These are phyloP conservation scores for Globisporangium sylvaticum DNA, from an alignment of 352 stramenopile species.

Conservation along the genomic window DNA sequence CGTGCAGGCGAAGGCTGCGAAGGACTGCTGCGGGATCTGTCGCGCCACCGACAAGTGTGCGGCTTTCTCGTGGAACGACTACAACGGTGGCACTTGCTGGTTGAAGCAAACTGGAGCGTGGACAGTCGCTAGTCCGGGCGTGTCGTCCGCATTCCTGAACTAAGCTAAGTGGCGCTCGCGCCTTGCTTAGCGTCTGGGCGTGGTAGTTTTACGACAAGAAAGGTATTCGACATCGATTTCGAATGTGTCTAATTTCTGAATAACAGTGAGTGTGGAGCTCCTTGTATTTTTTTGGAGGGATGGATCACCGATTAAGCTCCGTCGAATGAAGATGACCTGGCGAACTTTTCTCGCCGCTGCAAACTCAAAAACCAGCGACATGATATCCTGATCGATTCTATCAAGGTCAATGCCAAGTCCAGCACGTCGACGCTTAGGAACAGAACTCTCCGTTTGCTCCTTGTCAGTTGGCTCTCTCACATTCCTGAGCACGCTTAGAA, in stretches of 20 bases:
- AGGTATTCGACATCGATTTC: too few relatives aligned
- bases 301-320: too few relatives aligned
- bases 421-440: background rate
- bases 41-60: constrained; percentile 1
- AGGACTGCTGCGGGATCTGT: constrained; percentile 11
- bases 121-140: background rate
- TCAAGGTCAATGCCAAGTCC: background rate
- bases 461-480: background rate
- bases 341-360: background rate
- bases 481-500: background rate
- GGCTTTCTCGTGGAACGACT: constrained; percentile 10
- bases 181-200: background rate
- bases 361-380: background rate
- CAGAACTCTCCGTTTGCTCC: background rate
- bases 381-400: background rate
- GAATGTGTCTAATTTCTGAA: too few relatives aligned
- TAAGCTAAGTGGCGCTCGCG: background rate
- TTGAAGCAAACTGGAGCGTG: background rate
- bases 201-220: too few relatives aligned
- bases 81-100: constrained; percentile 12
- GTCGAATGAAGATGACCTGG: too few relatives aligned
- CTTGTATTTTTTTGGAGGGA: too few relatives aligned
- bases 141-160: background rate
- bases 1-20: background rate
- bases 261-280: too few relatives aligned